Evolutionary conservation across 2,329 filamentous ascomycete genomes (phyloP).

Genomic region (Exutisphaerella laricina): DNA sequence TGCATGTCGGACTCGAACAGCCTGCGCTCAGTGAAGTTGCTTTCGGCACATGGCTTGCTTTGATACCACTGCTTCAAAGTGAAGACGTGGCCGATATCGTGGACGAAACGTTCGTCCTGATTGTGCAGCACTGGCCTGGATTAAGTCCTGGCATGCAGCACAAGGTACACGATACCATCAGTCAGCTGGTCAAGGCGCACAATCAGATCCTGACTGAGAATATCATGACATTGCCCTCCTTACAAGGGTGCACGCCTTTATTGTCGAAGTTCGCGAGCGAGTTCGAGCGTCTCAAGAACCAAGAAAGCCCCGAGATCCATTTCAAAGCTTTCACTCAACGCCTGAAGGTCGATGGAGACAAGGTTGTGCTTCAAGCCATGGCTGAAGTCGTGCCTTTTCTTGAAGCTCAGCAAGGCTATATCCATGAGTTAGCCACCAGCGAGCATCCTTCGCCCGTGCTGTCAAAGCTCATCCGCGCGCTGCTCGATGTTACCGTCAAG

Average conservation of each 20-base stretch:
- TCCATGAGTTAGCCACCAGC: slow-evolving; percentile 73
- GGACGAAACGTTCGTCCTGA: slow-evolving; percentile 83
- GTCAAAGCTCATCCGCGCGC: slow-evolving; percentile 63
- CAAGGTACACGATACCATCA: slow-evolving; percentile 58
- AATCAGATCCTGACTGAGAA: slow-evolving; percentile 56
- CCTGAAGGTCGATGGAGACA: slow-evolving; percentile 74
- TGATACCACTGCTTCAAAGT: slow-evolving; percentile 66
- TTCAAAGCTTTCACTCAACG: slow-evolving; percentile 68
- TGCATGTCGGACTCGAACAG: slow-evolving; percentile 75
- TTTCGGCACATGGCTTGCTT: slow-evolving; percentile 76
- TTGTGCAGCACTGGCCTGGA: slow-evolving; percentile 70
- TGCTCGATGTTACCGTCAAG: slow-evolving; percentile 80
- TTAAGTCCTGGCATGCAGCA: slow-evolving; percentile 59
- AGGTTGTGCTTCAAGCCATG: slow-evolving; percentile 77
- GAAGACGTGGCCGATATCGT: slow-evolving; percentile 75
- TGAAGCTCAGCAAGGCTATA: slow-evolving; percentile 63
- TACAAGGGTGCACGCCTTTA: slow-evolving; percentile 60
- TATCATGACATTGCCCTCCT: slow-evolving; percentile 71
- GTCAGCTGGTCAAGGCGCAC: slow-evolving; percentile 60
- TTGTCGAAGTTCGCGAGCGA: slow-evolving; percentile 63
- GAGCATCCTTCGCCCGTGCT: slow-evolving; percentile 78
- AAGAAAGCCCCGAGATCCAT: slow-evolving; percentile 60
- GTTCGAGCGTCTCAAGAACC: slow-evolving; percentile 59
- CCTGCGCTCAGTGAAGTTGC: slow-evolving; percentile 69
- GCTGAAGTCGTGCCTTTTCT: slow-evolving; percentile 71